These are phyloP conservation scores for Euphrasia confusa DNA, from an alignment of 257 asterid species.

Conservation along the genomic window DNA sequence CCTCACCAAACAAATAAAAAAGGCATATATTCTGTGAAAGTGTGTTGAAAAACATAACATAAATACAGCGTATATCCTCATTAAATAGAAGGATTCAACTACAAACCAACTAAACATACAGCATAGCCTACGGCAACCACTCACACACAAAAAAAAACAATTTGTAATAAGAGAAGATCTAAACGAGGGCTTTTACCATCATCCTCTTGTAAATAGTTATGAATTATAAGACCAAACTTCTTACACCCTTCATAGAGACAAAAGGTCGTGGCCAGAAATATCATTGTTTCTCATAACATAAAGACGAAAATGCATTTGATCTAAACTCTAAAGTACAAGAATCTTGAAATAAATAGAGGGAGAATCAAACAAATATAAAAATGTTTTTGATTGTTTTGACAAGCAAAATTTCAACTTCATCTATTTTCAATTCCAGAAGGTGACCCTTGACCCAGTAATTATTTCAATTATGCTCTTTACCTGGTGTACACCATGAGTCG, in stretches of 20 bases:
- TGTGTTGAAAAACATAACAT: not conserved
- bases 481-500: not conserved
- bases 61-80: not conserved
- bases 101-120: not conserved
- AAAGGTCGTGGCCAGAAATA: not conserved
- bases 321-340: too few species aligned
- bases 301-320: too few species aligned
- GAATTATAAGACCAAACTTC: not conserved
- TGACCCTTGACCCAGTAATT: too few species aligned
- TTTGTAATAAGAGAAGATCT: constrained; percentile 3
- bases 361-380: too few species aligned
- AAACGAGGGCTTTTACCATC: not conserved
- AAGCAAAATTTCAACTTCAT: too few species aligned
- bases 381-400: too few species aligned
- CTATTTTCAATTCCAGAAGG: not conserved
- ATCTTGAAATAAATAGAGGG: too few species aligned
- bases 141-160: not conserved
- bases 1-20: not conserved
- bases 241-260: too few species aligned
- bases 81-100: not conserved
- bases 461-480: too few species aligned
- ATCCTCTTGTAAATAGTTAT: not conserved
- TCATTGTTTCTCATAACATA: too few species aligned
- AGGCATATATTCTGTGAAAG: not conserved
- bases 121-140: not conserved